A percentile compares a stretch with the other conserved stretches of the same genome.
Evolutionary conservation across 2,329 filamentous ascomycete species (phyloP).

Genomic region (Aspergillus piperis): DNA sequence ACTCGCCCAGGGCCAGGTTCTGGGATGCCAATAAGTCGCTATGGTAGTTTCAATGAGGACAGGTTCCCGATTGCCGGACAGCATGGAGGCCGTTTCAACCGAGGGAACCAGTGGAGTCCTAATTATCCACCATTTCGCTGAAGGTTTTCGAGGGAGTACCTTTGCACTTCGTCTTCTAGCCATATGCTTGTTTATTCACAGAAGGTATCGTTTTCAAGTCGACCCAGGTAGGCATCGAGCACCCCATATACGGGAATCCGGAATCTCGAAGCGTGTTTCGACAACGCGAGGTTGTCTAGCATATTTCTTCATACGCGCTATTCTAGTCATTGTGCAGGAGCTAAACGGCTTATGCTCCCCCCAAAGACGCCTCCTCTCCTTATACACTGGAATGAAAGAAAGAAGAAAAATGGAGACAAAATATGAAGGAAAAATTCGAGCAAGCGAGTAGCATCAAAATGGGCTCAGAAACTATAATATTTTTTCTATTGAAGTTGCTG

Average conservation of each 20-base stretch:
- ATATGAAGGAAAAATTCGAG: not conserved
- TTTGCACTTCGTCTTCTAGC: not conserved
- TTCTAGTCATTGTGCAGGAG: not conserved
- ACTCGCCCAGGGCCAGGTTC: conserved; percentile 85
- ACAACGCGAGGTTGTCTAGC: not conserved
- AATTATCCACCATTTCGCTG: conserved; percentile 42
- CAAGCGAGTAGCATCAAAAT: not conserved
- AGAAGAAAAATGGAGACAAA: not conserved
- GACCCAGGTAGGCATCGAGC: not conserved
- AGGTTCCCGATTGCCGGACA: conserved; percentile 42
- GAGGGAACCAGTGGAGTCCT: conserved; percentile 40
- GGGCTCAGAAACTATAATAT: conserved; percentile 10
- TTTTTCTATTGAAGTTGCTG: conserved; percentile 22
- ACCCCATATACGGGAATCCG: not conserved
- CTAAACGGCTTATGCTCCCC: not conserved
- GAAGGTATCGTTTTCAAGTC: not conserved
- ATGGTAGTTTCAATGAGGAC: conserved; percentile 54
- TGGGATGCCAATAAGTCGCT: conserved; percentile 64
- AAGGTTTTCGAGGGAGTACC: conserved; percentile 8
- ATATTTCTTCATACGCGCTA: not conserved
- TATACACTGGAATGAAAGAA: not conserved
- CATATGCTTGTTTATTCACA: not conserved
- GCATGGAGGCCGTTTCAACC: conserved; percentile 38
- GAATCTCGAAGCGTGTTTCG: not conserved
- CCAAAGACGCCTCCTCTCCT: not conserved